Base-by-base conservation (phyloP, 1,284 basidiomycete genomes). In the Stereum hirsutum region DNA sequence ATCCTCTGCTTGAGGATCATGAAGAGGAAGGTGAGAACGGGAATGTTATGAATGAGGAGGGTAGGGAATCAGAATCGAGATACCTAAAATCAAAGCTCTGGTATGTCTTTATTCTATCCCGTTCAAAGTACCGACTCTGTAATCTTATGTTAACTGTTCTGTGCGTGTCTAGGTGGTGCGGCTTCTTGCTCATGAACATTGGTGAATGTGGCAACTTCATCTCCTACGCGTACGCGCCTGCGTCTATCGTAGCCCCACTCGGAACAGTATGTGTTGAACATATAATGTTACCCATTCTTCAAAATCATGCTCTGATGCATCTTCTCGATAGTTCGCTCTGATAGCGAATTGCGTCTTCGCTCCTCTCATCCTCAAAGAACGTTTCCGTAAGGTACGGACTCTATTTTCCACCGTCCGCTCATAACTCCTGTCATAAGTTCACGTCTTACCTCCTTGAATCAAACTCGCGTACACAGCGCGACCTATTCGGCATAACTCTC, bases 281-380 rank as follows among this genome's bases (percentile, higher is more conserved):
- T 31, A 41, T 41, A 30, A 14, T 17, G 27, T 33, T 35, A 42
- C 40, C 40, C 27, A 37, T 21, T 36, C 36, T n/a, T 19, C 6
- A 14, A 11, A 17, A 31, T 17, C 39, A 34, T 49, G 37, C 26
- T 46, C 23, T 28, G n/a, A 14, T n/a, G 35, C 46, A 42, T 40
- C 45, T 44, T 39, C 14, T 38, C 28, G 37, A 44, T 15, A 89
- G 83, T 86, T 89, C 55, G 87, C 95, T 1, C 70, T 99, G 7
- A 83, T 98, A 43, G 90, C 94, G 14, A 98, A 98, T 60, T 96
- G 93, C 57, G 72, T 94, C 38, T 92, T 98, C 51, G 90, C 95
- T 0, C 95, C 95, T 7, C 57, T 94, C 2, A 75, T 98, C 54
- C 69, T 96, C n/a, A 71, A 76, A 14, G 87, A 89, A 60, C 72